Conservation (phyloP, 2,329 filamentous ascomycete genomes). For the Scedosporium boydii region DNA sequence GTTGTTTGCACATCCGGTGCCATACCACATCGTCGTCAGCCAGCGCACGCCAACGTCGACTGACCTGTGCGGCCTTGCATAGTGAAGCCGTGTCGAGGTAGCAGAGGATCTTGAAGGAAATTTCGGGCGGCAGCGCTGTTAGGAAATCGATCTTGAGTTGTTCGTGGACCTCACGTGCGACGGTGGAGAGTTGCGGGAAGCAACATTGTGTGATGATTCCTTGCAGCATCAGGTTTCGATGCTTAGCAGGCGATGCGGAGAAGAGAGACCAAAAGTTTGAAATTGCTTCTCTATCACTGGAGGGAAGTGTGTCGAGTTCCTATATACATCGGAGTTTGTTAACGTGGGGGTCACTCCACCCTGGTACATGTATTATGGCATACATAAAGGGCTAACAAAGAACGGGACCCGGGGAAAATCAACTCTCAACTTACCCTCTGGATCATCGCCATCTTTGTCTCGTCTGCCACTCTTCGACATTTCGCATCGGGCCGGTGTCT, state of each 20-base stretch:
- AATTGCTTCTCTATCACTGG: slow-evolving; percentile 86
- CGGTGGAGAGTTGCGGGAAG: slow-evolving; percentile 90
- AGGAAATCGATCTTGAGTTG: slow-evolving; percentile 98
- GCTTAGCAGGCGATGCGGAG: slow-evolving; percentile 86
- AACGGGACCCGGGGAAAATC: neutral
- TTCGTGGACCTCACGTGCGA: slow-evolving; percentile 83
- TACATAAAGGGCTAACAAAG: neutral
- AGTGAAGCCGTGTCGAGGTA: slow-evolving; percentile 89
- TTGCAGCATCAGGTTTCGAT: slow-evolving; percentile 91
- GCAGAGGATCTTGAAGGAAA: slow-evolving; percentile 87
- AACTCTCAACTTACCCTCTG: slow-evolving; percentile 59
- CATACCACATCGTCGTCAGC: slow-evolving; percentile 98
- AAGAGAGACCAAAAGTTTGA: slow-evolving; percentile 97
- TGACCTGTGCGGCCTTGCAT: slow-evolving; percentile 93
- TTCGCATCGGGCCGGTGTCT: slow-evolving; percentile 89
- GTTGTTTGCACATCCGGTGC: slow-evolving; percentile 95
- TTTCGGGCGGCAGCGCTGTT: slow-evolving; percentile 75
- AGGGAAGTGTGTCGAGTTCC: slow-evolving; percentile 74
- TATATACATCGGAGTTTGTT: slow-evolving; percentile 20
- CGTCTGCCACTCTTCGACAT: slow-evolving; percentile 85
- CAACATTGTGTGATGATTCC: slow-evolving; percentile 95
- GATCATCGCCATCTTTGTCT: slow-evolving; percentile 90
- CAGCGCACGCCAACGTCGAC: slow-evolving; percentile 73
- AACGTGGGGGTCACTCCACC: slow-evolving; percentile 2
- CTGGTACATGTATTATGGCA: neutral